Evolutionary conservation across 192 early-diverging fungal genomes (phyloP), one percentile per base, ranked within the genome.

Genomic region (Coemansia sp.): DNA sequence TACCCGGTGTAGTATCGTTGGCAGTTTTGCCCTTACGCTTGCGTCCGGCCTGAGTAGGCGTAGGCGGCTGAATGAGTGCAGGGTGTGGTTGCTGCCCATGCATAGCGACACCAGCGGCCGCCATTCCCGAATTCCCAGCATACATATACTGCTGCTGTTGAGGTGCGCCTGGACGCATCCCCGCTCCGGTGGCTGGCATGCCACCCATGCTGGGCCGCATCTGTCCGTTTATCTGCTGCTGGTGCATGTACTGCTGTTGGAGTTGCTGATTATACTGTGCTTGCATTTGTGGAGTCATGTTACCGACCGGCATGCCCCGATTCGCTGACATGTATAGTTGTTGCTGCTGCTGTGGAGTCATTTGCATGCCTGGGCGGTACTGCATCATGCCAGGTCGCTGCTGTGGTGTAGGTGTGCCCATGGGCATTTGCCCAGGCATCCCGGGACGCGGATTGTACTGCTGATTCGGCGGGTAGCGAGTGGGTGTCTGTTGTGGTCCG

Each of bases 401-500:
- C 39, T 77, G 69, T 12, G 53, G 65, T 33, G 57, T 62, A 15
- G 60, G 76, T 55, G 49, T 66, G 43, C 68, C 62, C 44, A 71
- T 61, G 36, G 58, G 68, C 68, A 70, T 44, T 33, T 81, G 79
- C 29, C 60, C 58, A 7, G 69, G 69, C 46, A 68, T 69, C 3
- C 77, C 77, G 8, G 72, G 71, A 16, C 76, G 67, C 24, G 68
- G 65, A 22, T 67, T 58, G 46, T 58, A 79, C 71, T 78, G 76
- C 64, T 69, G 72, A 15, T 58, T 62, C 24, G 60, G 80, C 61
- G 66, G 43, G 55, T 72, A 82, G 57, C 74, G 69, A 33, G 71
- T 74, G 6, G 80, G 75, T 6, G 80, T 74, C 64, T 82, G 80
- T 52, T 63, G 80, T 12, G 69, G 72, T 5, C 69, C 66, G 69